phyloP scores from a whole-genome alignment of 345 rosid species.

The Citrus mangshanensis region DNA sequence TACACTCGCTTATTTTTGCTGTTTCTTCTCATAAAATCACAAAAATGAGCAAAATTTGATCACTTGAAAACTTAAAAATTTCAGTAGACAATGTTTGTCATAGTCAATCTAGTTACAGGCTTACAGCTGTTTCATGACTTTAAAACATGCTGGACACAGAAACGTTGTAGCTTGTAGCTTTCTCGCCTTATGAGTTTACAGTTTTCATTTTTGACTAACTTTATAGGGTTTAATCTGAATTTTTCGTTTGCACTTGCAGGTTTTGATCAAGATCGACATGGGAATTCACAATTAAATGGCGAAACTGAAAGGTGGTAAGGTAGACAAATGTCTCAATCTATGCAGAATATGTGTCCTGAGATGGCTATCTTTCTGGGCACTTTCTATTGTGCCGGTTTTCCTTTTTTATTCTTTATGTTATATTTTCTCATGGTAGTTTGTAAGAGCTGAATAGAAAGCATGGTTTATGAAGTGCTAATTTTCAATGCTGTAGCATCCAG shows the following conservation, averaged over 20 bases:
- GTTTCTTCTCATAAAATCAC: not conserved
- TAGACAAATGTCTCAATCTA: not conserved
- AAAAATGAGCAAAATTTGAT: not conserved
- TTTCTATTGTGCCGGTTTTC: not conserved
- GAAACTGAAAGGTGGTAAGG: not conserved
- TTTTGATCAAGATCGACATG: not conserved
- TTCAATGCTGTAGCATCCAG: not conserved
- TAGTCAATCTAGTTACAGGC: not conserved
- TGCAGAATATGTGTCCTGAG: not conserved
- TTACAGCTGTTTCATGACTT: slow-evolving; percentile 36
- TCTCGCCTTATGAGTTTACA: slow-evolving; percentile 16
- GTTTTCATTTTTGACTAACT: slow-evolving; percentile 47
- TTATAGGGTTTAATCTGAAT: slow-evolving; percentile 35
- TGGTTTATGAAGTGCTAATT: not conserved
- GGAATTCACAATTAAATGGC: not conserved
- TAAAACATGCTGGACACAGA: slow-evolving; percentile 28
- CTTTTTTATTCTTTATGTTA: not conserved
- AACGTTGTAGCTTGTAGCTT: slow-evolving; percentile 18
- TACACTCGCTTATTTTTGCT: not conserved
- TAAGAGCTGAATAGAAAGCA: not conserved
- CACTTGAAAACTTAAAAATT: not conserved
- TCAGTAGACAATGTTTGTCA: not conserved
- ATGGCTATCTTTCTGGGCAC: not conserved
- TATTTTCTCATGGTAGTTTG: not conserved
- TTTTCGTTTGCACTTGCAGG: slow-evolving; percentile 11